phyloP scores from a whole-genome alignment of 495 filamentous ascomycete species.

The Annulohypoxylon maeteangense region DNA sequence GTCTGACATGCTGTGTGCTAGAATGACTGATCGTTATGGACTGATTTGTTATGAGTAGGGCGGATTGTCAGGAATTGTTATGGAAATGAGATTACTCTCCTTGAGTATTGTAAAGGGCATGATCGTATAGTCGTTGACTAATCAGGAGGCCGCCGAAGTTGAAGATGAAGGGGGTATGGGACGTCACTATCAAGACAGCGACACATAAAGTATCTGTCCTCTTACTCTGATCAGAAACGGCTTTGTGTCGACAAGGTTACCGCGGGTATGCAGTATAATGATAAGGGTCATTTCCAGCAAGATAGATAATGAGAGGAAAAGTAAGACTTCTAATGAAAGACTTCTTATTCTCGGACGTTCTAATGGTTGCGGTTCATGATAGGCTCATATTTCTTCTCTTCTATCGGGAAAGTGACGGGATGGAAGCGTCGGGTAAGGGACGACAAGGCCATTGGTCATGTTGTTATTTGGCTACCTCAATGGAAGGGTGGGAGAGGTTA shows the following conservation, averaged over 20 bases:
- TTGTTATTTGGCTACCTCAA: neutral
- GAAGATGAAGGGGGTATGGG: neutral
- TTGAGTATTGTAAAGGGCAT: neutral
- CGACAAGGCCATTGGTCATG: neutral
- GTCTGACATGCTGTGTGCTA: neutral
- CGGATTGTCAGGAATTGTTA: neutral
- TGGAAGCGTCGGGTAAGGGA: slow-evolving; percentile 16
- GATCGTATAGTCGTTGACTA: neutral
- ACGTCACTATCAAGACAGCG: neutral
- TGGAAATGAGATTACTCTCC: neutral
- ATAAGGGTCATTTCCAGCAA: too few relatives aligned
- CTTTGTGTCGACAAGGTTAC: neutral
- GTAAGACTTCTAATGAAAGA: too few relatives aligned
- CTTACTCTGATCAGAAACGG: neutral
- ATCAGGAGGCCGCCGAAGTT: neutral
- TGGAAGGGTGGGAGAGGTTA: neutral
- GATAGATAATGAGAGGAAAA: neutral
- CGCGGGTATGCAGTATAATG: slow-evolving; percentile 8
- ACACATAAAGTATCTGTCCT: neutral
- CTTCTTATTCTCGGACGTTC: neutral
- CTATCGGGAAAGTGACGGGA: slow-evolving; percentile 2
- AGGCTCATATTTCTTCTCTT: slow-evolving; percentile 2
- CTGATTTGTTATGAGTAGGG: neutral
- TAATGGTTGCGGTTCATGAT: neutral
- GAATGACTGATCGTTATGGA: neutral